Evolutionary conservation across 228 moss, liverwort and hornwort genomes (phyloP).

Genomic region (Sphagnum magellanicum): DNA sequence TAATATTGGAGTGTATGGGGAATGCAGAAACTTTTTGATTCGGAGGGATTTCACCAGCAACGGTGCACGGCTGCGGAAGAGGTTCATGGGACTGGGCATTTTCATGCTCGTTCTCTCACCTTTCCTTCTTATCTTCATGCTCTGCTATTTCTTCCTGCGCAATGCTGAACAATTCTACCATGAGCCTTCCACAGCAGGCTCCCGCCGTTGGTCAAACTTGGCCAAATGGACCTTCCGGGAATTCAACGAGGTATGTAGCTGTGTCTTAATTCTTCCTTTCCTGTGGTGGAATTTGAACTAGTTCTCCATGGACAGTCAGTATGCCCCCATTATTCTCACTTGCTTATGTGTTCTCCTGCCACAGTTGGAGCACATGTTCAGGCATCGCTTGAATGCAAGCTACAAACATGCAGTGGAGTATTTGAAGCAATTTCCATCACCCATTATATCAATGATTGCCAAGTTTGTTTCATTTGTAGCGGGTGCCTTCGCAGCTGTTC

Average conservation of each 20-base stretch:
- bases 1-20: not conserved
- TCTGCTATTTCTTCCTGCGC: conserved; percentile 92
- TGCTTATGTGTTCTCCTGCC: not conserved
- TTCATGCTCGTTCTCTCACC: conserved; percentile 89
- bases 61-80: conserved; percentile 77
- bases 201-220: conserved; percentile 94
- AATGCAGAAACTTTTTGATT: conserved; percentile 81
- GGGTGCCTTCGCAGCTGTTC: conserved; percentile 94
- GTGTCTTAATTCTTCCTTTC: not conserved
- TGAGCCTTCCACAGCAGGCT: conserved; percentile 83
- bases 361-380: conserved; percentile 98
- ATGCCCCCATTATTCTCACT: not conserved
- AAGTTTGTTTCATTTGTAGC: conserved; percentile 86
- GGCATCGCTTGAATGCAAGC: conserved; percentile 81
- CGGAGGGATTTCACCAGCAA: conserved; percentile 80
- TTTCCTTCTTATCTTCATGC: conserved; percentile 91
- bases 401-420: conserved; percentile 90
- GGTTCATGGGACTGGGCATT: conserved; percentile 76
- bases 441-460: conserved; percentile 84
- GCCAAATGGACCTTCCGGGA: conserved; percentile 98
- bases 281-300: too few relatives aligned
- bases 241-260: conserved; percentile 78
- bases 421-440: conserved; percentile 93
- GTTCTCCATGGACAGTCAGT: too few relatives aligned
- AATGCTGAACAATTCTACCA: conserved; percentile 97